A percentile compares a stretch with the other conserved stretches of the same genome.
These are phyloP conservation scores for Gyromitra esculenta DNA, from an alignment of 2,329 filamentous ascomycete species.

Conservation along the genomic window DNA sequence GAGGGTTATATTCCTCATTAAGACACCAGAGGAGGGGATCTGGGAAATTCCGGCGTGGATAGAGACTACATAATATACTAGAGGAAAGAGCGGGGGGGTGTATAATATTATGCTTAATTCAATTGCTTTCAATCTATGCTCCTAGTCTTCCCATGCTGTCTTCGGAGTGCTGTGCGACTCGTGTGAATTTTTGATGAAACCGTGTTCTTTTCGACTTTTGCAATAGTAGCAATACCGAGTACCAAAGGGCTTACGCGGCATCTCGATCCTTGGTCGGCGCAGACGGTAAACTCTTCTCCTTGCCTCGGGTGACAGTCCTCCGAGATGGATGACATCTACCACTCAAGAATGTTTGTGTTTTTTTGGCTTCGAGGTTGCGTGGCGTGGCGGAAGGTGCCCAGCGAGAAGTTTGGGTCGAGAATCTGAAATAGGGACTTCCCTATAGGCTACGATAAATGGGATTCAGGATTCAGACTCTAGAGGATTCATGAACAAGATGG, in stretches of 20 bases:
- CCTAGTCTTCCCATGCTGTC: not conserved
- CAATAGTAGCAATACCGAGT: not conserved
- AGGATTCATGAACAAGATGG: not conserved
- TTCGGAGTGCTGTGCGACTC: conserved; percentile 11
- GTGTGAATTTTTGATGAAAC: conserved; percentile 5
- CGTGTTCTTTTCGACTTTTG: conserved; percentile 20
- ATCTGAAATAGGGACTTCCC: not conserved
- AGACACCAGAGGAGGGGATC: not conserved
- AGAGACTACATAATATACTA: not conserved
- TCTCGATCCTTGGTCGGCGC: conserved; percentile 7
- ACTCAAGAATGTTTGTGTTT: not conserved
- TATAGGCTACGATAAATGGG: not conserved
- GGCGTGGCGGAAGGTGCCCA: not conserved
- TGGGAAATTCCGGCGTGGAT: not conserved
- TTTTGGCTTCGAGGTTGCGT: conserved; percentile 1
- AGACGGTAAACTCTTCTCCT: conserved; percentile 26
- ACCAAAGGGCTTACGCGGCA: conserved; percentile 31
- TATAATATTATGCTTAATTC: conserved; percentile 21
- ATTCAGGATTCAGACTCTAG: not conserved
- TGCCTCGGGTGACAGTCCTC: conserved; percentile 21
- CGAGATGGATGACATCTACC: conserved; percentile 26
- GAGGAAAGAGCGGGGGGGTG: not conserved
- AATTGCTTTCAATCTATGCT: not conserved
- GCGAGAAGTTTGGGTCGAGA: not conserved
- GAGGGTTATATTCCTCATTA: conserved; percentile 48